Percentiles rank a stretch among this genome's conserved stretches.
phyloP scores from a whole-genome alignment of 2,329 filamentous ascomycete genomes.

The Emericellopsis cladophorae region DNA sequence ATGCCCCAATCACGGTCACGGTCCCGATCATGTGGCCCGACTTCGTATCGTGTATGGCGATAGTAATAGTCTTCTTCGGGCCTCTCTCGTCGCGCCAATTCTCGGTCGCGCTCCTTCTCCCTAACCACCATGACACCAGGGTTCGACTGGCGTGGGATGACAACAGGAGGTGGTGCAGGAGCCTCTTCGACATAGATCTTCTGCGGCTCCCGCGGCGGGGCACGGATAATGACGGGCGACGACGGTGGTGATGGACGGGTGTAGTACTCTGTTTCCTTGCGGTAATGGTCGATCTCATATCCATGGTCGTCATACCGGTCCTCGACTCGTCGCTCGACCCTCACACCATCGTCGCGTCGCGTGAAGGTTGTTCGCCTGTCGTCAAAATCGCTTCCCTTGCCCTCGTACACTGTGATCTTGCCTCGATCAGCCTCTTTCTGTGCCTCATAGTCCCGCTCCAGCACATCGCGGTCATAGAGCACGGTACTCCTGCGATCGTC shows the following conservation, averaged over 20 bases:
- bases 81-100: constrained; percentile 17
- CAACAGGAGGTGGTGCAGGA: constrained; percentile 34
- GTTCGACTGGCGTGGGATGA: constrained; percentile 32
- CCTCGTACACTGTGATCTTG: constrained; percentile 22
- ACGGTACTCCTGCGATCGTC: constrained; percentile 8
- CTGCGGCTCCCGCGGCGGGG: constrained; percentile 37
- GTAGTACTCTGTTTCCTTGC: constrained; percentile 51
- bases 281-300: constrained; percentile 44
- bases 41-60: constrained; percentile 30
- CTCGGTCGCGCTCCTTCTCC: constrained; percentile 26
- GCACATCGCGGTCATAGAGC: constrained; percentile 4
- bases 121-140: constrained; percentile 30
- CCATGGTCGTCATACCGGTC: constrained; percentile 32
- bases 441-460: constrained; percentile 1
- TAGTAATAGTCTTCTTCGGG: constrained; percentile 39
- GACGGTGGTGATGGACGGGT: constrained; percentile 34
- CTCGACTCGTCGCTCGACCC: constrained; percentile 39
- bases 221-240: constrained; percentile 42
- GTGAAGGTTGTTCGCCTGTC: constrained; percentile 26
- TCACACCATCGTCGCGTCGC: constrained; percentile 36
- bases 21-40: constrained; percentile 22
- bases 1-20: constrained; percentile 21
- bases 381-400: constrained; percentile 23
- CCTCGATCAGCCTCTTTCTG: constrained; percentile 11
- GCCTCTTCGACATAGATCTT: constrained; percentile 50